Conservation (phyloP, 2,329 filamentous ascomycete species). For the Scedosporium apiospermum region DNA sequence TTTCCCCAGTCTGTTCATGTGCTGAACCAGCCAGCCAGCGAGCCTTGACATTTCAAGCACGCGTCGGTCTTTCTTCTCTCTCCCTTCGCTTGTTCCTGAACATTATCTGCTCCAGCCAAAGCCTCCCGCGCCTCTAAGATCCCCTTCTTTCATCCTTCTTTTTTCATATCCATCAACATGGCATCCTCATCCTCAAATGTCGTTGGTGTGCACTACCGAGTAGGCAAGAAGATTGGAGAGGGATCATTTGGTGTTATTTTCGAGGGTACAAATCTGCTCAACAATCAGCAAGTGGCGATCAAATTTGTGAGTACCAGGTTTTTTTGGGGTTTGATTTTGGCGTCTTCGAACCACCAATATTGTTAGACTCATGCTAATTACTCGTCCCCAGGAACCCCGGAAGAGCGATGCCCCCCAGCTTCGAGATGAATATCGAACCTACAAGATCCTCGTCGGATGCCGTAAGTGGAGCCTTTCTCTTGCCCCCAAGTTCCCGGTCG, state of each 20-base stretch:
- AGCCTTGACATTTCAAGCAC: not conserved
- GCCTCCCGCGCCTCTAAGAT: not conserved
- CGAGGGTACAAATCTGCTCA: slow-evolving; percentile 94
- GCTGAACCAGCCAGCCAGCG: not conserved
- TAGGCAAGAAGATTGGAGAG: slow-evolving; percentile 99
- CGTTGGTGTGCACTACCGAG: slow-evolving; percentile 95
- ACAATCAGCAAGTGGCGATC: slow-evolving; percentile 98
- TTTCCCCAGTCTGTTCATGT: not conserved
- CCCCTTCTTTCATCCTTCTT: not conserved
- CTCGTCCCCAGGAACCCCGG: slow-evolving; percentile 67
- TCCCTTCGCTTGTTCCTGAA: not conserved
- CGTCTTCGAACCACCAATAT: not conserved
- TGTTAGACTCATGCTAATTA: not conserved
- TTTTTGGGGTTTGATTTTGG: not conserved
- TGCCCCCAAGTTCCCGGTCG: not conserved
- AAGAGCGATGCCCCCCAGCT: slow-evolving; percentile 98
- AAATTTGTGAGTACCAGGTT: slow-evolving; percentile 69
- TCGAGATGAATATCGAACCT: slow-evolving; percentile 96
- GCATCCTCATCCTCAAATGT: slow-evolving; percentile 90
- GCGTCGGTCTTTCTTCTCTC: not conserved
- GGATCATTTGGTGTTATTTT: slow-evolving; percentile 98
- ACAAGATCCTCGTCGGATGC: slow-evolving; percentile 98
- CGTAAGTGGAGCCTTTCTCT: slow-evolving; percentile 54
- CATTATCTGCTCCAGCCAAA: no score
- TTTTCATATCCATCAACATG: slow-evolving; percentile 40